phyloP scores from a whole-genome alignment of 306 rosid genomes.

The Sophora flavescens region DNA sequence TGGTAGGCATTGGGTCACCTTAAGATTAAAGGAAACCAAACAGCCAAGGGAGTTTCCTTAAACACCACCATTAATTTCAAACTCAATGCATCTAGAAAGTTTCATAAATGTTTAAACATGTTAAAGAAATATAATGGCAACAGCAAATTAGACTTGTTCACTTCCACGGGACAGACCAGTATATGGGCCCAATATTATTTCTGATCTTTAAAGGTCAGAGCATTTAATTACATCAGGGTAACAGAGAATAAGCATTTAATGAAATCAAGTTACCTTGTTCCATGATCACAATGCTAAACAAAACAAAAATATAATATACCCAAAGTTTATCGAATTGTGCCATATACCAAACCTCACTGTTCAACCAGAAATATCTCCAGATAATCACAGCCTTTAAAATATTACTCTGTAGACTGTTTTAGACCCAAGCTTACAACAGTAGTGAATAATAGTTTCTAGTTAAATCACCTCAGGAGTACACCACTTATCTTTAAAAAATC shows the following conservation, averaged over 20 bases:
- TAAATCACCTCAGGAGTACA: background rate
- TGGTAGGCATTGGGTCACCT: background rate
- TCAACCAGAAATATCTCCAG: background rate
- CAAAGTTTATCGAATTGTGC: background rate
- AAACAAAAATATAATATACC: background rate
- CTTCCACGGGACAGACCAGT: background rate
- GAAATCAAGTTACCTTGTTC: background rate
- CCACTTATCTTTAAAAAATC: background rate
- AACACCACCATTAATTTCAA: background rate
- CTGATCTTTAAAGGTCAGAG: background rate
- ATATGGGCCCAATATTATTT: background rate
- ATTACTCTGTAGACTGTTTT: background rate
- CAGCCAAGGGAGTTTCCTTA: slow-evolving; percentile 11
- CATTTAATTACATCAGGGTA: background rate
- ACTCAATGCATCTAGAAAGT: background rate
- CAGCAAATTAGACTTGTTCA: slow-evolving; percentile 9
- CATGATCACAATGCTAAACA: slow-evolving; percentile 14
- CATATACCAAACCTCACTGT: background rate
- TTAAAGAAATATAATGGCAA: background rate
- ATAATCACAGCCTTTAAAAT: background rate
- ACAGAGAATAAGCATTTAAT: background rate
- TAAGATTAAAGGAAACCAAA: slow-evolving; percentile 8
- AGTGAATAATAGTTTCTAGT: background rate
- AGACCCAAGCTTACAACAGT: background rate
- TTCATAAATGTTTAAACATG: background rate